Evolutionary conservation across 1,139 yeast genomes (phyloP).

Genomic region (Yamadazyma oceani): DNA sequence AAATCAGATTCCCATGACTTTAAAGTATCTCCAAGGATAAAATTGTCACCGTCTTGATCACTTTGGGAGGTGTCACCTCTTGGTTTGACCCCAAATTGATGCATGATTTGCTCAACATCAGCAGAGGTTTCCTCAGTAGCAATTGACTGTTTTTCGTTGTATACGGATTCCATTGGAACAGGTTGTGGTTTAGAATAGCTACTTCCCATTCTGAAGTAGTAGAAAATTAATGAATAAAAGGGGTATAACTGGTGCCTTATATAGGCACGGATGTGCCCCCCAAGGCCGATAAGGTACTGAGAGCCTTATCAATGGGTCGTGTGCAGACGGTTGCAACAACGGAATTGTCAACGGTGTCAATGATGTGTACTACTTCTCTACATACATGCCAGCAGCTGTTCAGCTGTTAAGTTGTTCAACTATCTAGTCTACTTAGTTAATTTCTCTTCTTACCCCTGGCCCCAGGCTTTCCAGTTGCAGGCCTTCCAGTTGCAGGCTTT

Average conservation of each 20-base stretch:
- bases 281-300: background rate
- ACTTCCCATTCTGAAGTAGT: background rate
- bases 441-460: too few species aligned
- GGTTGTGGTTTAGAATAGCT: background rate
- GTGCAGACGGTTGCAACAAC: too few species aligned
- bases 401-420: too few species aligned
- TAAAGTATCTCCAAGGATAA: slow-evolving; percentile 22
- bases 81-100: too few species aligned
- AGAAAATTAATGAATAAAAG: background rate
- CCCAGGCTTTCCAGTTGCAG: too few species aligned
- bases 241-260: background rate
- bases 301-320: background rate
- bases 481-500: too few species aligned
- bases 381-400: too few species aligned
- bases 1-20: slow-evolving; percentile 53
- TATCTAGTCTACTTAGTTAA: too few species aligned
- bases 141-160: background rate
- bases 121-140: background rate
- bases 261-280: background rate
- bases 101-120: too few species aligned
- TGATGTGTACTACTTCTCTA: too few species aligned
- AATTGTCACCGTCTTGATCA: background rate
- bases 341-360: too few species aligned
- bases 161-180: background rate
- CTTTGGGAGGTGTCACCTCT: too few species aligned